These are phyloP conservation scores for Ophiostoma triangulosporum DNA, from an alignment of 2,329 filamentous ascomycete genomes.

Conservation along the genomic window DNA sequence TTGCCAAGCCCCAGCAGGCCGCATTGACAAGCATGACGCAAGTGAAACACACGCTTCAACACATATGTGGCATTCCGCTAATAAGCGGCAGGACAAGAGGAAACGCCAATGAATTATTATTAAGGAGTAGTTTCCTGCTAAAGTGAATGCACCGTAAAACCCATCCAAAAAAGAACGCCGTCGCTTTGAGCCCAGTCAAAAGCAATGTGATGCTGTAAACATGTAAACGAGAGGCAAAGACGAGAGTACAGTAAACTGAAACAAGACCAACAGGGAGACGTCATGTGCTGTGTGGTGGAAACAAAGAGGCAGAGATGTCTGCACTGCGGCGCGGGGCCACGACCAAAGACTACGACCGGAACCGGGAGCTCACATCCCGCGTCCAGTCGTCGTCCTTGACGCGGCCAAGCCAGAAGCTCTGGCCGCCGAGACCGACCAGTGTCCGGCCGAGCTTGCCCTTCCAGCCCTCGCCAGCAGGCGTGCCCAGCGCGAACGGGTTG, in stretches of 20 bases:
- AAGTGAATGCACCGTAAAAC: not conserved
- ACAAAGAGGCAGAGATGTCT: not conserved
- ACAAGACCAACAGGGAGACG: not conserved
- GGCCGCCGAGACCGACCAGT: conserved; percentile 63
- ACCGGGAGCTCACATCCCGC: conserved; percentile 35
- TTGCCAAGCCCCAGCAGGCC: too few relatives aligned
- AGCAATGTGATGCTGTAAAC: not conserved
- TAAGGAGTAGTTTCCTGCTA: not conserved
- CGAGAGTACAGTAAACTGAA: not conserved
- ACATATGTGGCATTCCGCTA: not conserved
- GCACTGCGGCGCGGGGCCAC: not conserved
- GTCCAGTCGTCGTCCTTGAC: conserved; percentile 55
- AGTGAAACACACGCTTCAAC: not conserved
- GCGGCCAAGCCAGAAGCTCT: conserved; percentile 67
- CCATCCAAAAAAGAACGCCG: conserved; percentile 5
- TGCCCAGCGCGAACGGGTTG: conserved; percentile 51
- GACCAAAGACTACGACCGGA: conserved; percentile 12
- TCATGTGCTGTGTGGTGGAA: not conserved
- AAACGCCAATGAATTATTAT: not conserved
- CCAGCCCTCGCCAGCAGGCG: conserved; percentile 67
- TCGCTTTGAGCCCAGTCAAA: conserved; percentile 5
- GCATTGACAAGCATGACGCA: too few relatives aligned
- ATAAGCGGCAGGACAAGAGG: not conserved
- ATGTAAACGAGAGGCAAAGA: not conserved
- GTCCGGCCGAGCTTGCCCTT: conserved; percentile 62